Evolutionary conservation across 352 stramenopile genomes (phyloP).

Genomic region (Globisporangium echinulatum): DNA sequence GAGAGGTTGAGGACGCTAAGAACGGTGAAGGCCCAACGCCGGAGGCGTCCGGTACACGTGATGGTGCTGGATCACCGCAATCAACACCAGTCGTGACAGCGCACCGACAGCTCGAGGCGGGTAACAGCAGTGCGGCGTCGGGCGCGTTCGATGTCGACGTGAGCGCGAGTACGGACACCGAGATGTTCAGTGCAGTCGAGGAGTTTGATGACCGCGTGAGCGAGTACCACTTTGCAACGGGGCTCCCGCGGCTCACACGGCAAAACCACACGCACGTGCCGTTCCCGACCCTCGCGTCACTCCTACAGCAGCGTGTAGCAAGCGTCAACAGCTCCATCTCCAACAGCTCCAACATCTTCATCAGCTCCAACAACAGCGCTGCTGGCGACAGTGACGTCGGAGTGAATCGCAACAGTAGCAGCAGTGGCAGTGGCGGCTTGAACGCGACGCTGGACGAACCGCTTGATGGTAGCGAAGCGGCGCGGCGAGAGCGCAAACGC

Average conservation of each 20-base stretch:
- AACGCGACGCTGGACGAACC: not conserved
- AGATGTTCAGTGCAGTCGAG: constrained; percentile 16
- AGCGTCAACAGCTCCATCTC: not conserved
- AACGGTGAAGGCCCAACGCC: not conserved
- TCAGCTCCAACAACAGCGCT: not conserved
- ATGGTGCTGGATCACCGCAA: too few species aligned
- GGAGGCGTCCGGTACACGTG: not conserved
- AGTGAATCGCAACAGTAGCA: not conserved
- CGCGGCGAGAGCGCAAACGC: constrained; percentile 6
- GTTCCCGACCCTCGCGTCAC: constrained; percentile 29
- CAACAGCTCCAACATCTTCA: not conserved
- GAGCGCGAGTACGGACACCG: not conserved
- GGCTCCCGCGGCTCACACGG: constrained; percentile 33
- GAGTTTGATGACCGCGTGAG: constrained; percentile 25
- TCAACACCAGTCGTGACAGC: not conserved
- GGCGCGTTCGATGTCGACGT: not conserved
- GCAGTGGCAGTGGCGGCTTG: not conserved
- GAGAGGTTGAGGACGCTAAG: not conserved
- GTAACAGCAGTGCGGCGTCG: not conserved
- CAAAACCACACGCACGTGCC: constrained; percentile 19
- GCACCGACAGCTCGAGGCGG: not conserved
- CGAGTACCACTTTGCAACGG: constrained; percentile 53
- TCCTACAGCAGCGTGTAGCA: constrained; percentile 8
- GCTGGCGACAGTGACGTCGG: not conserved
- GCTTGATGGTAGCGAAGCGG: not conserved